Evolutionary conservation across 495 filamentous ascomycete genomes (phyloP).

Genomic region (Aspergillus nanangensis): DNA sequence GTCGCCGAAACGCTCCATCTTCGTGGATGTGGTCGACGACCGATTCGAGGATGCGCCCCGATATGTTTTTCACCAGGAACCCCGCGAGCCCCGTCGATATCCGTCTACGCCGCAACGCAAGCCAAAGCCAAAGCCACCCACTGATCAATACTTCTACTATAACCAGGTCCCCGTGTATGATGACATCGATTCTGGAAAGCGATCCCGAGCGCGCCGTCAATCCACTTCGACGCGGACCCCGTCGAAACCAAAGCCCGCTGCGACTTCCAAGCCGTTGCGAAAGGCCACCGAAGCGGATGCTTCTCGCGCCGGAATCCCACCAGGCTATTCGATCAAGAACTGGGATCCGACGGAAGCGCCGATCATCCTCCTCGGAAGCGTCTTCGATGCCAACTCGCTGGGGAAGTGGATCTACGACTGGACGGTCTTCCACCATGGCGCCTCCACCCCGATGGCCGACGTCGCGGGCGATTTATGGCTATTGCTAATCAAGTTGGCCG

Average conservation of each 20-base stretch:
- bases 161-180: constrained; percentile 45
- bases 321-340: constrained; percentile 95
- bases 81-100: constrained; percentile 29
- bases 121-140: constrained; percentile 46
- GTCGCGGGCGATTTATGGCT: constrained; percentile 95
- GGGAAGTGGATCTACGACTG: constrained; percentile 99
- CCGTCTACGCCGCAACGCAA: constrained; percentile 39
- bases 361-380: constrained; percentile 89
- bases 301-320: constrained; percentile 72
- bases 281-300: constrained; percentile 86
- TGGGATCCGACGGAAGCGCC: constrained; percentile 95
- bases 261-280: constrained; percentile 45
- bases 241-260: constrained; percentile 38
- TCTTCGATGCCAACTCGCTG: constrained; percentile 95
- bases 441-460: constrained; percentile 81
- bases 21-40: constrained; percentile 52
- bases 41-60: constrained; percentile 40
- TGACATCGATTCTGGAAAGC: constrained; percentile 39
- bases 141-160: constrained; percentile 51
- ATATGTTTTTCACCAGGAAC: constrained; percentile 19
- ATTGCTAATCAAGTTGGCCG: constrained; percentile 88
- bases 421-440: constrained; percentile 90
- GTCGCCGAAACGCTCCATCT: constrained; percentile 48
- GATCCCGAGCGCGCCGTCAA: constrained; percentile 42
- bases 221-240: constrained; percentile 46